phyloP scores from a whole-genome alignment of 2,329 filamentous ascomycete species.

The Aspergillus spinulosporus region DNA sequence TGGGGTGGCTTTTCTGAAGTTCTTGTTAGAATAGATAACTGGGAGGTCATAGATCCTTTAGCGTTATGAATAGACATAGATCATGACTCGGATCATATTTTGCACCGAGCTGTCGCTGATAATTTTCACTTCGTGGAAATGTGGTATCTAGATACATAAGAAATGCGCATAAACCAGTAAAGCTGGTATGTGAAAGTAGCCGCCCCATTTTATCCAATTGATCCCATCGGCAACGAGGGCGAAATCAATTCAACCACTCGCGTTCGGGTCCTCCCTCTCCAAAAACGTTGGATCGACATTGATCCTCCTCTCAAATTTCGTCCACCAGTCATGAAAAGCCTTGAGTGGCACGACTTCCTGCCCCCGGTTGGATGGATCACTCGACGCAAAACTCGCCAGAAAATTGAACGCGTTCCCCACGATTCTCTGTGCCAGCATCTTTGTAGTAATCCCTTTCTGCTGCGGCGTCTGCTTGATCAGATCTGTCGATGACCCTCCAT shows the following conservation, averaged over 20 bases:
- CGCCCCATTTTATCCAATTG: too few relatives aligned
- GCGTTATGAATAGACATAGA: conserved; percentile 1
- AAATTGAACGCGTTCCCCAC: conserved; percentile 98
- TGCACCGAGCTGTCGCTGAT: neutral
- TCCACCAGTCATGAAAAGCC: conserved; percentile 97
- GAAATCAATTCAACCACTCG: conserved; percentile 20
- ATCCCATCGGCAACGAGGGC: neutral
- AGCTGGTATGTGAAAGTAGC: neutral
- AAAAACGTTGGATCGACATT: conserved; percentile 85
- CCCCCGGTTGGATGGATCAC: conserved; percentile 54
- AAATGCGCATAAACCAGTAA: neutral
- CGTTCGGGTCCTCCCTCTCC: conserved; percentile 63
- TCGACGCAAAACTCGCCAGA: conserved; percentile 78
- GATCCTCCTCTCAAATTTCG: conserved; percentile 86
- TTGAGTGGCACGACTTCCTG: conserved; percentile 90
- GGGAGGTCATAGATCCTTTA: neutral
- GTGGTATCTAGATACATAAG: conserved; percentile 7
- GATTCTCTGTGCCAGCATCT: conserved; percentile 83
- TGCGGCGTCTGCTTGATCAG: conserved; percentile 31
- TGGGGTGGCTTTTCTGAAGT: conserved; percentile 71
- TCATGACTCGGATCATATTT: neutral
- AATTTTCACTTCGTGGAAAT: neutral
- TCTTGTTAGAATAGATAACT: conserved; percentile 59
- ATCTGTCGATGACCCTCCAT: conserved; percentile 28
- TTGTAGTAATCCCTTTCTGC: conserved; percentile 59